phyloP scores from a whole-genome alignment of 2,329 filamentous ascomycete species.

The Aspergillus sp. region DNA sequence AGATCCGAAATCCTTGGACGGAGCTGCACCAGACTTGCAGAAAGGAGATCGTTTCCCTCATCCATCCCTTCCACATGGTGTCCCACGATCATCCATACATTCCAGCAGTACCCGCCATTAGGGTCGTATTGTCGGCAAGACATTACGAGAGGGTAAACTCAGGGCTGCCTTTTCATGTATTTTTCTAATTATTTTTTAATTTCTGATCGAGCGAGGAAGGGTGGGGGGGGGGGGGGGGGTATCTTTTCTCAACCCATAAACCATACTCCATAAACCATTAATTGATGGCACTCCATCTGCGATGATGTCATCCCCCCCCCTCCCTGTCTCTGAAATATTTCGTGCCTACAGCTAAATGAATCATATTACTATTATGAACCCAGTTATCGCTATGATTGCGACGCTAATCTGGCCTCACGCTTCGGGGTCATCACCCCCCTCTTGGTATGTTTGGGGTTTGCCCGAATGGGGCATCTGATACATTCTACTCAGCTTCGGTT shows the following conservation, averaged over 20 bases:
- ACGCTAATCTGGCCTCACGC: conserved; percentile 11
- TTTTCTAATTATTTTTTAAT: not conserved
- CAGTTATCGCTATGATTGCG: not conserved
- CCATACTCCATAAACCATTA: not conserved
- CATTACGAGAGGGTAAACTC: not conserved
- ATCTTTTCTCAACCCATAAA: not conserved
- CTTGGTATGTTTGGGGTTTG: conserved; percentile 17
- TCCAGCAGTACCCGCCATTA: conserved; percentile 14
- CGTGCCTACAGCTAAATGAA: not conserved
- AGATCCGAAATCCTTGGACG: not conserved
- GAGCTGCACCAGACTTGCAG: not conserved
- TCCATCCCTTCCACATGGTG: conserved; percentile 20
- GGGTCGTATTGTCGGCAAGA: not conserved
- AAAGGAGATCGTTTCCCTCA: conserved; percentile 11
- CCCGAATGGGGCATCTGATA: conserved; percentile 21
- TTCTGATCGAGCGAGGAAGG: no score
- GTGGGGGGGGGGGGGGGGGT: no score
- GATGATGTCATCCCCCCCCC: not conserved
- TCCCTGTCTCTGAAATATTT: not conserved
- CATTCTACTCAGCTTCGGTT: conserved; percentile 12
- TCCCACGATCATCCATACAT: conserved; percentile 14
- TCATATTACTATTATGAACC: not conserved
- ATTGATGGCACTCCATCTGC: not conserved
- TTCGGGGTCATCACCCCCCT: conserved; percentile 17
- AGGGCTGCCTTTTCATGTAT: not conserved